Evolutionary conservation across 2,329 filamentous ascomycete species (phyloP), one percentile per base, ranked within the genome.

Genomic region (Neocucurbitaria cava): DNA sequence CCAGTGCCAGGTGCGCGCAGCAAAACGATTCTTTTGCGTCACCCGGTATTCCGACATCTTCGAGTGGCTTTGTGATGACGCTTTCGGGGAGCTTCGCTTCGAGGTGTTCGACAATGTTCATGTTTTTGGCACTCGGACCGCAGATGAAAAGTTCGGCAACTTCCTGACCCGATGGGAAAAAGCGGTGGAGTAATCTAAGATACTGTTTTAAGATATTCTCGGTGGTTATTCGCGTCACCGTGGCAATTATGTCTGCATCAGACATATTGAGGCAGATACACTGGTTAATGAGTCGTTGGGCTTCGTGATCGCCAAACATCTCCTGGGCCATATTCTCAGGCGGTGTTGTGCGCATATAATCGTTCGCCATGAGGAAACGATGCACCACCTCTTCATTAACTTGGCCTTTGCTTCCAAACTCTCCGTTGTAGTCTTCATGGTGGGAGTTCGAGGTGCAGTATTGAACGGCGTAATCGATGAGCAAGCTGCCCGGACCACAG

Each of bases 1-100:
- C 84, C 79, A 87, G 83, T 2, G 80, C 84, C 69, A 86, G 83
- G 80, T 83, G 85, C 3, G 85, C 84, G 65, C 87, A 86, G 1
- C 81, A 84, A 46, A 85, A 77, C 5, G 84, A 83, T 66, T 87
- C 85, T 68, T 87, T 87, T 2, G 85, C 84, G 30, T 80, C 81
- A 1, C 74, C 81, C 0, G 83, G 82, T 44, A 87, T 79, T 4
- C 84, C 84, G 2, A 83, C 83, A 43, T 83, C 83, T 58, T 87
- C 83, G 6, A 87, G 74, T 78, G 84, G 83, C 48, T 53, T 61
- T 2, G 79, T 72, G 40, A 87, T 82, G 74, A 77, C 2, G 79
- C 79, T 33, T 77, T 73, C 13, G 79, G 83, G 60, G 79, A 83
- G 55, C 77, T 71, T 49, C 68, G 49, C 63, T 66, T 83, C 80